A percentile compares a stretch with the other conserved stretches of the same genome.
phyloP scores from a whole-genome alignment of 148 eudicot species.

The Rheum nobile region DNA sequence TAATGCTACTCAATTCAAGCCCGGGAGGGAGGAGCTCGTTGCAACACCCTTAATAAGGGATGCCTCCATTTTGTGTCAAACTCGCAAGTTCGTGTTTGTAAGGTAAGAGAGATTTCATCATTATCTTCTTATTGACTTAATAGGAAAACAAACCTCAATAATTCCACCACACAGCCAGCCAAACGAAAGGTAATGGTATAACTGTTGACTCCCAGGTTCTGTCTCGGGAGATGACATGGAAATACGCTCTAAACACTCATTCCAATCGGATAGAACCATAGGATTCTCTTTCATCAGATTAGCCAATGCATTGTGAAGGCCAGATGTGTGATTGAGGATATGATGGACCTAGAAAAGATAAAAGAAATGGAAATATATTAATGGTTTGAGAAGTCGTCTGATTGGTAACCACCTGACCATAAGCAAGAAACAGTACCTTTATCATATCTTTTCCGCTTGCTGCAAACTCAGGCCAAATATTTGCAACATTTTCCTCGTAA shows the following conservation, averaged over 20 bases:
- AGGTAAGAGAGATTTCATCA: background rate
- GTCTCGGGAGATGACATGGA: slow-evolving; percentile 58
- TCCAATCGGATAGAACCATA: slow-evolving; percentile 63
- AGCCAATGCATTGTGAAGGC: slow-evolving; percentile 85
- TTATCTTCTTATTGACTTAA: background rate
- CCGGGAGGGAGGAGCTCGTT: background rate
- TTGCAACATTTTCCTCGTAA: slow-evolving; percentile 72
- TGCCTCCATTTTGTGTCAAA: background rate
- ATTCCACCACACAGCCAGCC: slow-evolving; percentile 97
- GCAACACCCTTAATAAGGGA: background rate
- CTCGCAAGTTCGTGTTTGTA: background rate
- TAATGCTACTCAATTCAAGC: background rate
- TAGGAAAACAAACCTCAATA: slow-evolving; percentile 49
- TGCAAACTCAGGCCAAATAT: slow-evolving; percentile 84
- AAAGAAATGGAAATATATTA: background rate
- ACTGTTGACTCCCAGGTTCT: slow-evolving; percentile 72
- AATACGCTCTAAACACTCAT: slow-evolving; percentile 60
- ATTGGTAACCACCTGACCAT: background rate
- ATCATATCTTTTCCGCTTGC: slow-evolving; percentile 62
- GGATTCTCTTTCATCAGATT: slow-evolving; percentile 56
- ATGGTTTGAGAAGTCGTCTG: background rate
- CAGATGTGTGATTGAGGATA: slow-evolving; percentile 93
- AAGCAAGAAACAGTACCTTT: slow-evolving; percentile 36
- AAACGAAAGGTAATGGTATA: slow-evolving; percentile 88
- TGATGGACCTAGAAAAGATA: slow-evolving; percentile 61